Percentiles rank a stretch among this genome's conserved stretches.
phyloP scores from a whole-genome alignment of 2,329 filamentous ascomycete genomes.

The Cercospora berteroae region DNA sequence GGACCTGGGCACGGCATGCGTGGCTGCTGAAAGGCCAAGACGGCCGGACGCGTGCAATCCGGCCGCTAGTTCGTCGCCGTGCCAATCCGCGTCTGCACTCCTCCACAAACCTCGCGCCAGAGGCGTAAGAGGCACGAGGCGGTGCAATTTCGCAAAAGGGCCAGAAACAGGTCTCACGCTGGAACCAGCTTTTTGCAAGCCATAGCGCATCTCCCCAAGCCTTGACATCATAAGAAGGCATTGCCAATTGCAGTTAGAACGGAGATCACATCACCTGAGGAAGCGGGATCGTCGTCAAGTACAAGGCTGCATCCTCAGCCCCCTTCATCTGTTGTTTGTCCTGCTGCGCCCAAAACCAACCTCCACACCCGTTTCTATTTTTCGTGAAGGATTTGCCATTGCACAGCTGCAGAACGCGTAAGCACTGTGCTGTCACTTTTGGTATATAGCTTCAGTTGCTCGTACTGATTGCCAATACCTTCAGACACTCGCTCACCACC shows the following conservation, averaged over 20 bases:
- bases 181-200: neutral
- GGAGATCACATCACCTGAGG: neutral
- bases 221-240: conserved; percentile 4
- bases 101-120: neutral
- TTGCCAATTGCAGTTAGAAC: neutral
- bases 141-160: neutral
- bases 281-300: neutral
- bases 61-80: conserved; percentile 1
- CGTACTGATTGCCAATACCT: neutral
- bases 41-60: neutral
- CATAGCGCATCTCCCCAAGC: neutral
- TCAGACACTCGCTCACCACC: neutral
- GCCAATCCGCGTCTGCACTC: neutral
- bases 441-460: neutral
- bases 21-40: conserved; percentile 4
- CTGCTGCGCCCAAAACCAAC: neutral
- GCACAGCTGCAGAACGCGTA: conserved; percentile 5
- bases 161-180: neutral
- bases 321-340: neutral
- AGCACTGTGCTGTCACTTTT: neutral
- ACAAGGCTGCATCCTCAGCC: conserved; percentile 1
- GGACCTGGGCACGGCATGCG: neutral
- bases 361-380: conserved; percentile 6
- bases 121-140: neutral
- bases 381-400: conserved; percentile 1